A percentile compares a stretch with the other conserved stretches of the same genome.
Evolutionary conservation across 2,329 filamentous ascomycete genomes (phyloP).

Genomic region (Cercospora sp.): DNA sequence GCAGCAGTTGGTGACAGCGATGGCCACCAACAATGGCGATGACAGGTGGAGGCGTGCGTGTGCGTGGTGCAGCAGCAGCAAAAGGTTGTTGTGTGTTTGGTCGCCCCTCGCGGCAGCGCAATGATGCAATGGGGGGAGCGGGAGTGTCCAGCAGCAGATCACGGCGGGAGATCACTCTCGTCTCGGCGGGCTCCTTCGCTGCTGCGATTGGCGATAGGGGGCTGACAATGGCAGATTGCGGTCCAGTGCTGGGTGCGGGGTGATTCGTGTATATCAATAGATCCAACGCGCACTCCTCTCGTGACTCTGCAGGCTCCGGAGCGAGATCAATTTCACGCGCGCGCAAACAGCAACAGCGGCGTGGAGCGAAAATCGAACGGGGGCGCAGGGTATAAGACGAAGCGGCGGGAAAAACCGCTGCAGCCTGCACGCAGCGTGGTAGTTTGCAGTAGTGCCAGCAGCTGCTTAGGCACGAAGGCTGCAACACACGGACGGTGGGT

Average conservation of each 20-base stretch:
- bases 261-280: conserved; percentile 9
- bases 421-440: conserved; percentile 3
- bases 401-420: conserved; percentile 10
- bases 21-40: conserved; percentile 8
- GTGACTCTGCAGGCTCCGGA: conserved; percentile 7
- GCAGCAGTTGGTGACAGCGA: conserved; percentile 1
- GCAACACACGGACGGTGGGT: conserved; percentile 4
- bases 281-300: neutral
- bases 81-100: conserved; percentile 6
- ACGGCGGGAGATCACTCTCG: conserved; percentile 19
- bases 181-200: neutral
- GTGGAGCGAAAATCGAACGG: conserved; percentile 1
- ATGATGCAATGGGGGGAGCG: conserved; percentile 8
- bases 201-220: neutral
- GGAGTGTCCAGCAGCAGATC: conserved; percentile 7
- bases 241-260: neutral
- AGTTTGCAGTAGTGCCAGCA: conserved; percentile 11
- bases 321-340: neutral
- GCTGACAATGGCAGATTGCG: neutral
- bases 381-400: neutral
- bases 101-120: conserved; percentile 11
- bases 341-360: conserved; percentile 4
- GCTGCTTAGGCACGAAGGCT: conserved; percentile 11
- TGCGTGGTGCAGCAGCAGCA: neutral
- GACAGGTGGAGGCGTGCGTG: neutral